Evolutionary conservation across 1,284 basidiomycete species (phyloP).

Genomic region (Leccinum fuscescens): DNA sequence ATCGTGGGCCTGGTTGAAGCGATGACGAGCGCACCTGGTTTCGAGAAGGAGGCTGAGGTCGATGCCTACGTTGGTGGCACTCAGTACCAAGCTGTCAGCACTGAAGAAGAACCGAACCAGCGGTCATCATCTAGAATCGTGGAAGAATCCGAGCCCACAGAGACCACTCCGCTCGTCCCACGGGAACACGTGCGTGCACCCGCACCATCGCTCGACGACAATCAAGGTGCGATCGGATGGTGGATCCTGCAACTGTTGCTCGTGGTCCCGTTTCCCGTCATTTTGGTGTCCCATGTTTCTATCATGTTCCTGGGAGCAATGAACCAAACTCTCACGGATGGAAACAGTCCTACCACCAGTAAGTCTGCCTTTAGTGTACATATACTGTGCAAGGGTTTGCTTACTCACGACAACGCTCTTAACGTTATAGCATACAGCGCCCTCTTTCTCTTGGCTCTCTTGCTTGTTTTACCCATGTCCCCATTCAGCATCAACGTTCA

Average conservation of each 20-base stretch:
- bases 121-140: conserved; percentile 22
- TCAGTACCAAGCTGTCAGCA: conserved; percentile 30
- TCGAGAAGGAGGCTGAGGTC: conserved; percentile 16
- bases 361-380: conserved; percentile 27
- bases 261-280: conserved; percentile 54
- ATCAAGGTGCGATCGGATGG: conserved; percentile 45
- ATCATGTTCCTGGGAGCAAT: conserved; percentile 50
- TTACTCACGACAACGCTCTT: conserved; percentile 4
- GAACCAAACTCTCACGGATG: conserved; percentile 64
- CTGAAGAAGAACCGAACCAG: conserved; percentile 16
- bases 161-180: conserved; percentile 51
- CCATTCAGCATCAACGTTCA: conserved; percentile 62
- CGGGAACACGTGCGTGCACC: conserved; percentile 26
- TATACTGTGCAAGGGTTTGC: background rate
- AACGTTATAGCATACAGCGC: conserved; percentile 50
- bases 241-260: conserved; percentile 65
- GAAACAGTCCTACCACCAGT: conserved; percentile 51
- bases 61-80: conserved; percentile 13
- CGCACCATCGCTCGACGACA: conserved; percentile 25
- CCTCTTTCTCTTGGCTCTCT: conserved; percentile 44
- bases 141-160: conserved; percentile 40
- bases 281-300: conserved; percentile 56
- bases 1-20: conserved; percentile 44
- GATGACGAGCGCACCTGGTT: conserved; percentile 23
- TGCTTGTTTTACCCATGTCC: conserved; percentile 57